Evolutionary conservation across 2,329 filamentous ascomycete genomes (phyloP).

Genomic region (Fusarium sp.): DNA sequence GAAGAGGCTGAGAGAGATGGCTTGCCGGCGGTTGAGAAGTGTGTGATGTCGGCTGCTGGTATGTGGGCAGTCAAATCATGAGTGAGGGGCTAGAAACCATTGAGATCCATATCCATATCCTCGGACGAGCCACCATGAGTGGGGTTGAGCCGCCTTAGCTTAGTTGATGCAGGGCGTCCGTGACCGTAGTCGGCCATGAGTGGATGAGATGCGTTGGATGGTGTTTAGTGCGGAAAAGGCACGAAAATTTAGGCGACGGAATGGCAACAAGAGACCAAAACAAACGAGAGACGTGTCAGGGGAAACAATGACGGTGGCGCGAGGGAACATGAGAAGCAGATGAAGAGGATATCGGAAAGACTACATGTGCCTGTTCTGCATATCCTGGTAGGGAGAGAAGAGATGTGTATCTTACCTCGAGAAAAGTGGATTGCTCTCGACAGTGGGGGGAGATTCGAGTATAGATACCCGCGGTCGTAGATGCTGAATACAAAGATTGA

Average conservation of each 20-base stretch:
- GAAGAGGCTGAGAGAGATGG: constrained; percentile 15
- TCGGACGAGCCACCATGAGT: constrained; percentile 30
- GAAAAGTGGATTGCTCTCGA: background rate
- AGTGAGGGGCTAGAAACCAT: constrained; percentile 38
- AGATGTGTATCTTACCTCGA: constrained; percentile 29
- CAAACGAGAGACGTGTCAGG: too few species aligned
- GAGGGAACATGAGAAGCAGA: background rate
- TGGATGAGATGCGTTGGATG: constrained; percentile 15
- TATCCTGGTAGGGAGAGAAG: constrained; percentile 8
- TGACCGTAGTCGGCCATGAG: constrained; percentile 4
- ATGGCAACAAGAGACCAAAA: background rate
- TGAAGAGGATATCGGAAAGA: background rate
- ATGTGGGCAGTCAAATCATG: constrained; percentile 43
- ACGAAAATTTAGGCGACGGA: constrained; percentile 26
- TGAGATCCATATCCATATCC: constrained; percentile 16
- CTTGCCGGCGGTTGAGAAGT: constrained; percentile 34
- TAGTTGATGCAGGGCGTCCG: constrained; percentile 37
- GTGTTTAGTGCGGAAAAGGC: constrained; percentile 34
- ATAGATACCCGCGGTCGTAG: background rate
- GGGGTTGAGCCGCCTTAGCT: constrained; percentile 32
- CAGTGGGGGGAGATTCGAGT: constrained; percentile 1
- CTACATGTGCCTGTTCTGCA: constrained; percentile 5
- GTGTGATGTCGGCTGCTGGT: constrained; percentile 38
- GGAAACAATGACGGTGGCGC: background rate
- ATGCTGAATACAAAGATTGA: background rate